Evolutionary conservation across 768 basidiomycete species (phyloP).

Genomic region (Xanthoconium stramineum): DNA sequence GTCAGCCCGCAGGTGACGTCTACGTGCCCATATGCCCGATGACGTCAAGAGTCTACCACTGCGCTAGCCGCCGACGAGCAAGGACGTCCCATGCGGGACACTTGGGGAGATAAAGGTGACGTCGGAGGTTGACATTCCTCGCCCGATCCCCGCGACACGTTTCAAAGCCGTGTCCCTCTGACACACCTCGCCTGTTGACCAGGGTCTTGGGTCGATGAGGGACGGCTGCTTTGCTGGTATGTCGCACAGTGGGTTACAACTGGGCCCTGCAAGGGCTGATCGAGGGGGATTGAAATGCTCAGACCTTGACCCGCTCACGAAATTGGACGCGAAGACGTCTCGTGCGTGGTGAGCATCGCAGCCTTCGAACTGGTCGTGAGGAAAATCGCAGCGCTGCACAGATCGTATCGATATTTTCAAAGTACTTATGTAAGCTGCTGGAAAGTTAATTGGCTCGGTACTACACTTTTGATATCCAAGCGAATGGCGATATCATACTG

Average conservation of each 20-base stretch:
- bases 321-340: slow-evolving; percentile 31
- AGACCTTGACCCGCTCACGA: slow-evolving; percentile 84
- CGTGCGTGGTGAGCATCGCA: slow-evolving; percentile 65
- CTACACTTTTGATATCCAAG: no score
- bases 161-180: slow-evolving; percentile 38
- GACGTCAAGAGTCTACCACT: background rate
- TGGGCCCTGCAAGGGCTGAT: slow-evolving; percentile 61
- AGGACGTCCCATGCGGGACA: slow-evolving; percentile 13
- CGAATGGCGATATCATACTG: no score
- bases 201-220: slow-evolving; percentile 43
- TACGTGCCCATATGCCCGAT: background rate
- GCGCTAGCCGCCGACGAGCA: background rate
- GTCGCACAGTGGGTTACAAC: slow-evolving; percentile 55
- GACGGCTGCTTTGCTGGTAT: slow-evolving; percentile 60
- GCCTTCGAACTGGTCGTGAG: slow-evolving; percentile 49
- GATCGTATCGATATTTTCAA: background rate
- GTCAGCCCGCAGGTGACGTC: background rate
- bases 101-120: slow-evolving; percentile 15
- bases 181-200: slow-evolving; percentile 14
- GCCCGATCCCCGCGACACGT: slow-evolving; percentile 55
- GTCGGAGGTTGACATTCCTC: slow-evolving; percentile 3
- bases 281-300: slow-evolving; percentile 62
- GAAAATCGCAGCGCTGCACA: background rate
- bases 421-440: no score
- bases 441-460: no score